Percentiles rank a stretch among this genome's conserved stretches.
Conservation (phyloP, 257 asterid genomes). For the Nicotiana tomentosiformis region DNA sequence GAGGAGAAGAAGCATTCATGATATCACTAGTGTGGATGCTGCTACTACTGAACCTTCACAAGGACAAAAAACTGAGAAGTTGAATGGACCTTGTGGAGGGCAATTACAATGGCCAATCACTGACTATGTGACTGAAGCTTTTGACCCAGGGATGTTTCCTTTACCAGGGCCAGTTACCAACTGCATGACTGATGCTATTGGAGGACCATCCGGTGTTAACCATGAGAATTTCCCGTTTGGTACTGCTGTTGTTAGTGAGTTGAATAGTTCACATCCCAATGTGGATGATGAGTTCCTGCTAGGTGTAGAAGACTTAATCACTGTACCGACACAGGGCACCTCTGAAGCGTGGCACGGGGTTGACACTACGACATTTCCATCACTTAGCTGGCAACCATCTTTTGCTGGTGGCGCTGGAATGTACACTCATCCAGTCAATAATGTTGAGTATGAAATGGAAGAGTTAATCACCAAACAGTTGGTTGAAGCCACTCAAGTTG, state of each 20-base stretch:
- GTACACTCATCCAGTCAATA: background rate
- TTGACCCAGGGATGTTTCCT: background rate
- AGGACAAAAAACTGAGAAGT: background rate
- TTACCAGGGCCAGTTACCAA: background rate
- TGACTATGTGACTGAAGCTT: background rate
- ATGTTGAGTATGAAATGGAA: background rate
- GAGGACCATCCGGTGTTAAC: background rate
- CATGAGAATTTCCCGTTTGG: background rate
- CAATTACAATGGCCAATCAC: background rate
- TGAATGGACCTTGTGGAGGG: background rate
- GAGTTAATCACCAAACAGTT: background rate
- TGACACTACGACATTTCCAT: background rate
- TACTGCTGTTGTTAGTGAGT: background rate
- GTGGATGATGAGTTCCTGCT: background rate
- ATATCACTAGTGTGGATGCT: constrained; percentile 1
- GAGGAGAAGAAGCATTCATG: constrained; percentile 3
- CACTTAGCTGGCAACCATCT: background rate
- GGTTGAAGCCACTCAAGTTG: background rate
- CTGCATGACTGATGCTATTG: background rate
- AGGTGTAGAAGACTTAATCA: background rate
- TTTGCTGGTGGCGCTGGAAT: background rate
- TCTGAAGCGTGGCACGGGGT: background rate
- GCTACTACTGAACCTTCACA: background rate
- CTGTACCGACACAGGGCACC: background rate
- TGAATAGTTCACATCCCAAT: background rate